phyloP scores from a whole-genome alignment of 257 asterid genomes.

The Primulina huaijiensis region DNA sequence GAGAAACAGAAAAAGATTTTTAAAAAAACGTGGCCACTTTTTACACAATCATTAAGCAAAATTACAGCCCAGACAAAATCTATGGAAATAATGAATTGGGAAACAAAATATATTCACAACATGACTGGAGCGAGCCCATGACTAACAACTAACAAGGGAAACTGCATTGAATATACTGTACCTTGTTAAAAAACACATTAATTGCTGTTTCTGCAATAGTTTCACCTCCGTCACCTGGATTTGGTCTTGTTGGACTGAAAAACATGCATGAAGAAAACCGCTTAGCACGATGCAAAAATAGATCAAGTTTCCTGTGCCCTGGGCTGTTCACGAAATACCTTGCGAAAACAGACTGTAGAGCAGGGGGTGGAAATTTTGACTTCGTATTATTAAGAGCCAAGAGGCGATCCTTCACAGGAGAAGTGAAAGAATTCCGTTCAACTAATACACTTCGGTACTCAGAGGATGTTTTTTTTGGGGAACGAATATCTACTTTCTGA shows the following conservation, averaged over 20 bases:
- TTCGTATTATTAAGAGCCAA: constrained; percentile 68
- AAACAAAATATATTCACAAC: constrained; percentile 8
- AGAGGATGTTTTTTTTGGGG: constrained; percentile 76
- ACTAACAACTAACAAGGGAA: constrained; percentile 12
- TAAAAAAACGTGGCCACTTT: neutral
- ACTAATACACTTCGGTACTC: constrained; percentile 88
- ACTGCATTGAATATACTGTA: constrained; percentile 26
- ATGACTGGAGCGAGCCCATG: constrained; percentile 4
- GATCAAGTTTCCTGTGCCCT: constrained; percentile 21
- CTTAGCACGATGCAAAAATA: constrained; percentile 11
- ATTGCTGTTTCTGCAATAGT: constrained; percentile 97
- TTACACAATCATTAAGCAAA: neutral
- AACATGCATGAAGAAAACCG: constrained; percentile 22
- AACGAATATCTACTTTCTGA: constrained; percentile 75
- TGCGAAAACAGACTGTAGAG: constrained; percentile 92
- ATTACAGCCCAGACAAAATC: constrained; percentile 7
- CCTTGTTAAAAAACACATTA: constrained; percentile 85
- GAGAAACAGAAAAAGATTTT: neutral
- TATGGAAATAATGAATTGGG: neutral
- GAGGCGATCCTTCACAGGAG: constrained; percentile 94
- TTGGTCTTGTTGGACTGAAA: constrained; percentile 93
- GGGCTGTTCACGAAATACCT: constrained; percentile 44
- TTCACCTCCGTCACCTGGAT: constrained; percentile 97
- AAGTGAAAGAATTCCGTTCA: constrained; percentile 88
- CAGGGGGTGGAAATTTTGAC: constrained; percentile 70